Evolutionary conservation across 176 grass and related monocot species (phyloP), one percentile per base, ranked within the genome.

Genomic region (Cenchrus fungigraminus): DNA sequence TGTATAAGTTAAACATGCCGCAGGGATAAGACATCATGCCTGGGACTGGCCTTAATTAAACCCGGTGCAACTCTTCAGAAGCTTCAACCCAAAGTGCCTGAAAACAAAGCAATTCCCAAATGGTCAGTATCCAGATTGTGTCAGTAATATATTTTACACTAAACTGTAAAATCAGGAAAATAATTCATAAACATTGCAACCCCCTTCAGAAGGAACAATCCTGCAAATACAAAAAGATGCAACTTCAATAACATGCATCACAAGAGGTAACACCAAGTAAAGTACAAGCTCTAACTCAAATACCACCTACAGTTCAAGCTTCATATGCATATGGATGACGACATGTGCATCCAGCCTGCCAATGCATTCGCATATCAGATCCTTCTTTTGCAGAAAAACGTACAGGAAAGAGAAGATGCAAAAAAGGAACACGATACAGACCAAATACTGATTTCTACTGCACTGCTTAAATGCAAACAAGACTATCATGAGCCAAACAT

Each of bases 141-240:
- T 13, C 5, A 78, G 11, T 1, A 43, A 28, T 40, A 40, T 40
- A 4, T 29, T 71, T 29, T 56, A 69, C 34, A 61, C 14, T 25
- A 42, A 85, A 15, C 29, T 47, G 14, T 72, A 58, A 82, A 82
- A 58, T 58, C 65, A 77, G 58, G 64, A 82, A 6, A 44, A 69
- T 42, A 64, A 37, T 58, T 57, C 49, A 17, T 78, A 90, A 78
- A 73, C 37, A 90, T 82, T 71, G 56, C 72, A 82, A 78, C 17
- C 79, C 72, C 74, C 84, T 78, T 81, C 84, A 83, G 50, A 83
- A 86, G 74, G 58, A 86, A 86, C 59, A 90, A 50, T 76, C 84
- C 88, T 90, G 84, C 88, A 86, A 83, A 83, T 79, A 86, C 58
- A 86, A 65, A 90, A 73, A 82, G 66, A 45, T 61, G 80, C 53